A percentile compares a stretch with the other conserved stretches of the same genome.
Evolutionary conservation across 2,329 filamentous ascomycete genomes (phyloP).

Genomic region (Corinectria fuckeliana): DNA sequence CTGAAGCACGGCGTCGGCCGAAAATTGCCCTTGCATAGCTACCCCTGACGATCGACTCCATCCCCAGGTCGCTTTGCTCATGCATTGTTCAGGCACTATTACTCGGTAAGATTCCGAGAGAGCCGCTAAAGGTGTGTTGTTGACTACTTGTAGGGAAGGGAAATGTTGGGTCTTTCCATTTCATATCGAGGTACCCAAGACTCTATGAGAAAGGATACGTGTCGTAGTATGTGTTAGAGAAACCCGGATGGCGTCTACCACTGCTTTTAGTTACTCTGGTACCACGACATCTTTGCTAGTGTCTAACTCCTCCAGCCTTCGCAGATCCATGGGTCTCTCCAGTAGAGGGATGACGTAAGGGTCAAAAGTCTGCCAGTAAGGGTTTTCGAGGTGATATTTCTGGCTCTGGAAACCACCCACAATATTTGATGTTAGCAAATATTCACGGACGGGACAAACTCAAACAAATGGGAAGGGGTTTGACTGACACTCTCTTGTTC

Average conservation of each 20-base stretch:
- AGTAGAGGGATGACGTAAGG: slow-evolving; percentile 74
- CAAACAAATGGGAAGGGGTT: background rate
- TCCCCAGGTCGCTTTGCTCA: no score
- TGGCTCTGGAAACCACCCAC: slow-evolving; percentile 50
- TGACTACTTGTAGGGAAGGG: no score
- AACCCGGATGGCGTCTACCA: background rate
- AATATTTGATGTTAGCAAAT: slow-evolving; percentile 6
- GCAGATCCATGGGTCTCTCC: slow-evolving; percentile 72
- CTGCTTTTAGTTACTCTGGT: slow-evolving; percentile 31
- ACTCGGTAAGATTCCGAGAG: no score
- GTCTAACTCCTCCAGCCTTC: slow-evolving; percentile 71
- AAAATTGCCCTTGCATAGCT: no score
- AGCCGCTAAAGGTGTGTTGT: no score
- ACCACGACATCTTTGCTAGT: slow-evolving; percentile 57
- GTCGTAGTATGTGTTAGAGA: background rate
- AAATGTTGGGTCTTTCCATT: background rate
- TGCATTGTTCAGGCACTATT: no score
- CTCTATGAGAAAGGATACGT: no score
- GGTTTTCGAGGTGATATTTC: slow-evolving; percentile 70
- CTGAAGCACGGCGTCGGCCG: background rate
- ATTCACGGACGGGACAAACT: background rate
- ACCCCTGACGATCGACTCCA: no score
- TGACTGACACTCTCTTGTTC: slow-evolving; percentile 65
- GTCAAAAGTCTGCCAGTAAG: slow-evolving; percentile 79
- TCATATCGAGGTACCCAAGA: background rate